Base-by-base conservation (phyloP, 257 asterid species). In the Salvia hispanica region DNA sequence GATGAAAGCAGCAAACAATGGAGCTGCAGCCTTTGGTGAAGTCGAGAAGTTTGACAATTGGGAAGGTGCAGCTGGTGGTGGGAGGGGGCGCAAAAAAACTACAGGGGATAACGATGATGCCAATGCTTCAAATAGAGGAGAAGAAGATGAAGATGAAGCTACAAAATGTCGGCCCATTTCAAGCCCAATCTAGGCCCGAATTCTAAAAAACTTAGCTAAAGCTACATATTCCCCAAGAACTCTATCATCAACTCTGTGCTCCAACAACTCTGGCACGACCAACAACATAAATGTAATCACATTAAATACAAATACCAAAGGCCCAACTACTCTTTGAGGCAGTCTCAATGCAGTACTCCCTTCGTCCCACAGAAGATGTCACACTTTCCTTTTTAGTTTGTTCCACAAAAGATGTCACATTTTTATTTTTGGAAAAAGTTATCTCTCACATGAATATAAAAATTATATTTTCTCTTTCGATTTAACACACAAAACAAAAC, bases 1-100 rank as follows among this genome's bases (percentile, higher is more conserved):
- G 97, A 91, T 94, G 98, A 94, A 94, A 82, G 96, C 88, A 18
- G 97, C 97, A 72, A 86, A 80, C 59, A 85, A 84, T 77, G 99
- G 99, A 70, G 77, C 99, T 71, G 96, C 99, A 39, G 92, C 96
- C 61, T 94, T 94, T 67, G 97, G 99, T 72, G 97, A 94, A 78
- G 90, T 79, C 63, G 97, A 88, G 65, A 91, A 77, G 69, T 67
- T 72, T 69, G 97, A 92, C 80, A 95, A 84, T 70, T 78, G 70
- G 74, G 96, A 94, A 79, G 73, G 78, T 79, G 91, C 80, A 66
- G 76, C 77, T 70, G 86, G 83, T 75, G 86, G 93, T 72, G 92
- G 88, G 39, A 88, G 74, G 79, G 97, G 93, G 13, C 90, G 92
- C 39, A 91, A 84, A 77, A 94, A 91, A 73, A 1, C 82, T 37